Base-by-base conservation (phyloP, 208 protist species). In the Trichomonas tenax region DNA sequence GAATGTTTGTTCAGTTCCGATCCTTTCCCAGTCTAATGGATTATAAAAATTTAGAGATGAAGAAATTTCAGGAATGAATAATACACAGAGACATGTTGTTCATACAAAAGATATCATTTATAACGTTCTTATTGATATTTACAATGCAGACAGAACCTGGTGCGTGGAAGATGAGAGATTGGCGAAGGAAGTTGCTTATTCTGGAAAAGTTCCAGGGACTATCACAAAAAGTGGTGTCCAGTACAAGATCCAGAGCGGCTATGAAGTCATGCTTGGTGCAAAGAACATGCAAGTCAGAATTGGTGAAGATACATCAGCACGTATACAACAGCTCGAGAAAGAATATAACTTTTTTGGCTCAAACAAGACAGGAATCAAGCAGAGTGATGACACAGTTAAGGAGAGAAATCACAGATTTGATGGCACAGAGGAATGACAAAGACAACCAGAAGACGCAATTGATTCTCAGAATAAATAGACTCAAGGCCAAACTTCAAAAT, bases 141-240 rank as follows among this genome's bases (percentile, higher is more conserved):
- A 51, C 38, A 51, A 48, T 38, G 86, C 36, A 11, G 86, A 93
- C 36, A 41, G 34, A 10, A 93, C 45, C 15, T 93, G 40, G 40
- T 93, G 86, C 46, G 17, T 93, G 11, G 86, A 93, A 93, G 86
- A 93, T 93, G 86, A 93, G 51, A 38, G 44, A 38, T 15, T 93
- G 8, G 86, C 86, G 26, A 48, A 44, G 38, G 44, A 93, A 48
- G 8, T 38, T 17, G 40, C 86, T 3, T 93, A 48, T 58, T 23
- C 17, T 26, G 14, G 40, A 6, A 34, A 38, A 15, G 26, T 34
- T 38, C 17, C 17, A 38, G 11, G 21, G 6, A 93, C 86, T 58
- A 93, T 93, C 36, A 51, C 44, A 38, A 93, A 0, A 48, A 51
- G 44, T 17, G 86, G 86, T 51, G 40, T 51, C 15, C 86, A 93